Conservation (phyloP, 805 yeast species). For the Saturnispora ahearnii region DNA sequence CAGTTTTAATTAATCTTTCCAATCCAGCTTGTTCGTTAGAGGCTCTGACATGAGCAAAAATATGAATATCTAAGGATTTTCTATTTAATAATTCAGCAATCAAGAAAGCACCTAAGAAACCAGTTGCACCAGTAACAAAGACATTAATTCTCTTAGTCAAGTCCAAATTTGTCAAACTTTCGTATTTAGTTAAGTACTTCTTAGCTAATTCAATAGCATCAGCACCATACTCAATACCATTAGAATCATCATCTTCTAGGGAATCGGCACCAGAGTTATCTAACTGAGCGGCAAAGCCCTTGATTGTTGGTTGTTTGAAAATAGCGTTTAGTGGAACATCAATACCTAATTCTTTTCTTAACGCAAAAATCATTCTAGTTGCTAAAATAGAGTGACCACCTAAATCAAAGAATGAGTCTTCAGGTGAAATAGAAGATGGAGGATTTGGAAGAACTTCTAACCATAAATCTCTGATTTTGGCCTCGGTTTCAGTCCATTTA, state of each 20-base stretch:
- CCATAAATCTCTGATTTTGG: conserved; percentile 75
- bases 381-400: conserved; percentile 98
- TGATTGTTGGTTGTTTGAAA: conserved; percentile 82
- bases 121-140: conserved; percentile 92
- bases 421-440: conserved; percentile 67
- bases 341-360: conserved; percentile 66
- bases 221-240: conserved; percentile 45
- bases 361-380: conserved; percentile 90
- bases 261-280: conserved; percentile 32
- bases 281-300: conserved; percentile 66
- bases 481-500: conserved; percentile 56
- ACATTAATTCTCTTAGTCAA: conserved; percentile 32
- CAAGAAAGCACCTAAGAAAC: conserved; percentile 89
- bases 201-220: conserved; percentile 56
- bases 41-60: conserved; percentile 91
- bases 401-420: conserved; percentile 89
- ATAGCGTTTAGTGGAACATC: conserved; percentile 86
- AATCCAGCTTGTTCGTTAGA: conserved; percentile 55
- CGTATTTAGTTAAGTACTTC: conserved; percentile 37
- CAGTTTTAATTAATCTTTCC: conserved; percentile 66
- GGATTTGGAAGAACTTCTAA: conserved; percentile 70
- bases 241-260: conserved; percentile 19
- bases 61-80: conserved; percentile 43
- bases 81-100: conserved; percentile 56
- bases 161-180: conserved; percentile 29